phyloP scores from a whole-genome alignment of 768 basidiomycete species.

The Serpula lacrymans region DNA sequence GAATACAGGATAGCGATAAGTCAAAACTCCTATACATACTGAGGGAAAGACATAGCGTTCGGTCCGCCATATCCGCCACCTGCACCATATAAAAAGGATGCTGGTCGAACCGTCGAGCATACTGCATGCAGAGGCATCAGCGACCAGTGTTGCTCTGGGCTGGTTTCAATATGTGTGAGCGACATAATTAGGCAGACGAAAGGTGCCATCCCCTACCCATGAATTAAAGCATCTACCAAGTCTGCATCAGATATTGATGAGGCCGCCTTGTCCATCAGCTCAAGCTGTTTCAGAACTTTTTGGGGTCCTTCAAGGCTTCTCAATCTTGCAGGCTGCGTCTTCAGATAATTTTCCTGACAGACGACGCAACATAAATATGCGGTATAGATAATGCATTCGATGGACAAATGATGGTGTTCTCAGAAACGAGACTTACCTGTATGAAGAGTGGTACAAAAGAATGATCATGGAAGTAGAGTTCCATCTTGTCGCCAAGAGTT shows the following conservation, averaged over 20 bases:
- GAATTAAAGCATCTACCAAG: slow-evolving; percentile 88
- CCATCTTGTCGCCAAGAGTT: slow-evolving; percentile 88
- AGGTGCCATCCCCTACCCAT: slow-evolving; percentile 55
- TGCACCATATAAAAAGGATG: slow-evolving; percentile 76
- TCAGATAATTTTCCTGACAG: slow-evolving; percentile 93
- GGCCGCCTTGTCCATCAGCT: slow-evolving; percentile 84
- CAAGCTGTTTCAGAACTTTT: slow-evolving; percentile 64
- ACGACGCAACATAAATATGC: neutral
- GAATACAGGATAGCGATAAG: neutral
- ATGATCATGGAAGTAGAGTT: slow-evolving; percentile 95
- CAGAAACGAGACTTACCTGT: slow-evolving; percentile 51
- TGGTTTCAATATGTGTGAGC: slow-evolving; percentile 24
- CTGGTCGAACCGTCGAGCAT: slow-evolving; percentile 84
- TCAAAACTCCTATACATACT: slow-evolving; percentile 56
- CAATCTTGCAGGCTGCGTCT: slow-evolving; percentile 65
- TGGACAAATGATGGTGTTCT: neutral
- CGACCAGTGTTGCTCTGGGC: slow-evolving; percentile 93
- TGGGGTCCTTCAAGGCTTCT: slow-evolving; percentile 61
- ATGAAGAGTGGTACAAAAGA: slow-evolving; percentile 93
- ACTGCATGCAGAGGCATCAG: slow-evolving; percentile 93
- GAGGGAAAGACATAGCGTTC: slow-evolving; percentile 74
- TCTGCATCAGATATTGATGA: slow-evolving; percentile 95
- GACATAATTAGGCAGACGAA: neutral
- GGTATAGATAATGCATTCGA: neutral
- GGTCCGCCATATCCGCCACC: slow-evolving; percentile 65